These are phyloP conservation scores for Arabidopsis hybrid DNA, from an alignment of 441 rosid species.

Conservation along the genomic window DNA sequence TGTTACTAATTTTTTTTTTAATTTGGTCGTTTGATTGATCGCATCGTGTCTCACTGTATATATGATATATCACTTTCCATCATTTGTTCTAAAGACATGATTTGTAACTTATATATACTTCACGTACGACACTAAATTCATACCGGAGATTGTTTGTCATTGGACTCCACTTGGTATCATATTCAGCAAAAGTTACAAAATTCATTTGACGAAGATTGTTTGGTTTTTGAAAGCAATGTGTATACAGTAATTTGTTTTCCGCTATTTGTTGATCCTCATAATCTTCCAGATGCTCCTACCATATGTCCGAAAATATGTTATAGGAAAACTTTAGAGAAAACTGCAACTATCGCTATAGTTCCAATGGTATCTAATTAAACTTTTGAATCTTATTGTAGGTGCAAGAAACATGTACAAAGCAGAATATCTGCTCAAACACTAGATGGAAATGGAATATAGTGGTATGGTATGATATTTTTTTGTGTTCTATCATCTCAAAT, in stretches of 20 bases:
- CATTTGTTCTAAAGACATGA: not conserved
- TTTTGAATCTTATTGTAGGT: not conserved
- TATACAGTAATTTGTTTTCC: not conserved
- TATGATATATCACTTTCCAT: not conserved
- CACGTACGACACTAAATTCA: not conserved
- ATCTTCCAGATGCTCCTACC: not conserved
- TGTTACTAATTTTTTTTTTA: not conserved
- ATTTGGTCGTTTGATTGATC: not conserved
- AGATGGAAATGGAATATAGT: too few species aligned
- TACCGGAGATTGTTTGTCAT: not conserved
- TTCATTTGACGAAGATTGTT: not conserved
- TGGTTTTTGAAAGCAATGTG: not conserved
- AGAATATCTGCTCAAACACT: not conserved
- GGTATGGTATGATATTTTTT: too few species aligned
- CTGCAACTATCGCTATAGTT: too few species aligned
- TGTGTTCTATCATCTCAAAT: too few species aligned
- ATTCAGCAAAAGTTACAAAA: not conserved
- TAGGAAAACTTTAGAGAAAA: too few species aligned
- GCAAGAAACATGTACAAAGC: slow-evolving; percentile 8
- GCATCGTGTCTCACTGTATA: not conserved
- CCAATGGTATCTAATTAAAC: too few species aligned
- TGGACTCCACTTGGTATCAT: not conserved
- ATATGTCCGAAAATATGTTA: not conserved
- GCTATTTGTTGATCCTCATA: not conserved
- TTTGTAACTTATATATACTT: not conserved